These are phyloP conservation scores for Phlebiopsis gigantea DNA, from an alignment of 768 basidiomycete genomes.

Conservation along the genomic window DNA sequence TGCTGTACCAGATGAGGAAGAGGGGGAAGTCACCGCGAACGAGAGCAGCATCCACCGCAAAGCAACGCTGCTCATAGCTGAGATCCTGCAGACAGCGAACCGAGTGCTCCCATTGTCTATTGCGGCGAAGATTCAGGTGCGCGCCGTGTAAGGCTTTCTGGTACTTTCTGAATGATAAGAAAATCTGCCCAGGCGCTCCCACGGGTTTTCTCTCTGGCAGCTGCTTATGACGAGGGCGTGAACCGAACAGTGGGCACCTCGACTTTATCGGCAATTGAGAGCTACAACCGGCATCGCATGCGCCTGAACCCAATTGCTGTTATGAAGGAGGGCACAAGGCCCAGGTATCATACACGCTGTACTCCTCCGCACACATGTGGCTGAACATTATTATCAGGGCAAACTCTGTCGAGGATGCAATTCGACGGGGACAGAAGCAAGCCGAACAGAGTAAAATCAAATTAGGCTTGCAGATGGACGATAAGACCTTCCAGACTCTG, in stretches of 20 bases:
- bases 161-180: not conserved
- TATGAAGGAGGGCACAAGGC: constrained; percentile 48
- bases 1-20: not conserved
- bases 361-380: too few species aligned
- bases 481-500: constrained; percentile 79
- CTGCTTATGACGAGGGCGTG: constrained; percentile 71
- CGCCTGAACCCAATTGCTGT: constrained; percentile 52
- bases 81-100: constrained; percentile 85
- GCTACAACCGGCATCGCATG: constrained; percentile 84
- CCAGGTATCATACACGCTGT: constrained; percentile 64
- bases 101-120: constrained; percentile 75
- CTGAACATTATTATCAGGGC: constrained; percentile 39
- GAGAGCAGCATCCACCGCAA: constrained; percentile 79
- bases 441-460: constrained; percentile 89
- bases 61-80: constrained; percentile 87
- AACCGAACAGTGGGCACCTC: constrained; percentile 80
- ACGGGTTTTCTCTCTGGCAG: constrained; percentile 77
- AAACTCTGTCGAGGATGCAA: constrained; percentile 79
- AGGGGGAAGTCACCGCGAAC: constrained; percentile 36
- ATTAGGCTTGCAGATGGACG: constrained; percentile 92
- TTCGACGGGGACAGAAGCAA: constrained; percentile 83
- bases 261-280: constrained; percentile 84
- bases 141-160: not conserved
- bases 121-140: constrained; percentile 82
- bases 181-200: constrained; percentile 62